Conservation (phyloP, 371 early-diverging fungal genomes). For the Actinomucor elegans region DNA sequence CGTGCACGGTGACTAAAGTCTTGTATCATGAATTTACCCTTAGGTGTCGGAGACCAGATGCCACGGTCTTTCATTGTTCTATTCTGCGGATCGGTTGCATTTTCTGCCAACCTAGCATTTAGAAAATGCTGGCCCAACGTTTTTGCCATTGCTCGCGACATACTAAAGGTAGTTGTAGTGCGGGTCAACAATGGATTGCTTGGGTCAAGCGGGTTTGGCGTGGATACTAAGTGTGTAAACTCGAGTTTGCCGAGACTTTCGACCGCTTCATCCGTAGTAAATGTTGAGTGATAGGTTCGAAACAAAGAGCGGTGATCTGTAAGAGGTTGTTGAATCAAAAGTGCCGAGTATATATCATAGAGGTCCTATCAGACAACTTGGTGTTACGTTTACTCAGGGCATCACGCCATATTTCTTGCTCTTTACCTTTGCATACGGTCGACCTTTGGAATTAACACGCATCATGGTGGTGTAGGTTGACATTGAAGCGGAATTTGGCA, state of each 20-base stretch:
- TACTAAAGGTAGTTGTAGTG: conserved; percentile 53
- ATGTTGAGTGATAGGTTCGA: conserved; percentile 53
- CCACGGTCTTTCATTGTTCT: conserved; percentile 52
- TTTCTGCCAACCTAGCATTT: conserved; percentile 56
- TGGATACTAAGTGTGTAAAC: conserved; percentile 53
- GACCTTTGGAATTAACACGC: conserved; percentile 26
- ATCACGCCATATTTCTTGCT: background rate
- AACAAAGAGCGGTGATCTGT: conserved; percentile 49
- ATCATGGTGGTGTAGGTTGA: conserved; percentile 27
- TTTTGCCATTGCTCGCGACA: conserved; percentile 55
- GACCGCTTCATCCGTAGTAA: conserved; percentile 61
- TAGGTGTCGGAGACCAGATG: conserved; percentile 53
- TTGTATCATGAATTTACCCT: conserved; percentile 54
- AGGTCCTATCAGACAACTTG: conserved; percentile 24
- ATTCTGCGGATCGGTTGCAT: conserved; percentile 47
- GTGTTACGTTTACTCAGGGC: background rate
- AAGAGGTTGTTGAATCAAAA: conserved; percentile 40
- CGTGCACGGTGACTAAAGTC: conserved; percentile 40
- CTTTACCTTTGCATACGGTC: conserved; percentile 31
- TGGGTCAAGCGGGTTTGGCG: conserved; percentile 52
- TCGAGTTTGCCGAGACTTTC: conserved; percentile 46
- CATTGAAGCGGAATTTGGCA: conserved; percentile 2
- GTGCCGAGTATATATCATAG: conserved; percentile 38
- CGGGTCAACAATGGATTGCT: conserved; percentile 29
- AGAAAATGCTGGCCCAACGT: conserved; percentile 57